These are phyloP conservation scores for Aspergillus ellipticus DNA, from an alignment of 495 filamentous ascomycete genomes.

Conservation along the genomic window DNA sequence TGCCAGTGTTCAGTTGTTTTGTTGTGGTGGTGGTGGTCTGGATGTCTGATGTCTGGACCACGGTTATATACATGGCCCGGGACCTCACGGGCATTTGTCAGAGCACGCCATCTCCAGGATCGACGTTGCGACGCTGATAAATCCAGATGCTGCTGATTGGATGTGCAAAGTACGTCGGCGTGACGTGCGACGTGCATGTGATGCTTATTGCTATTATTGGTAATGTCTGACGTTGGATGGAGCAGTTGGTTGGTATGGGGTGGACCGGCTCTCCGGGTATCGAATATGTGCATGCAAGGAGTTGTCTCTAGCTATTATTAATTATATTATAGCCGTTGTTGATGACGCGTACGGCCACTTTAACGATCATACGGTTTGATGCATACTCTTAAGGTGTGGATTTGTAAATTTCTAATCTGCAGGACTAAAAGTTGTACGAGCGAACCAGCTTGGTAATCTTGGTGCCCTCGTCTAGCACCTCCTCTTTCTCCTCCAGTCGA, in stretches of 20 bases:
- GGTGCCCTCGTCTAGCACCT: slow-evolving; percentile 57
- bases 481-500: slow-evolving; percentile 54
- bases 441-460: slow-evolving; percentile 53
- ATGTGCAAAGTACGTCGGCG: background rate
- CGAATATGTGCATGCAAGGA: no score
- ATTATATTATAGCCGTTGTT: no score
- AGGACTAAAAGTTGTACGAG: slow-evolving; percentile 6
- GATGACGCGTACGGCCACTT: no score
- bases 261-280: no score
- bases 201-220: background rate
- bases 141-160: background rate
- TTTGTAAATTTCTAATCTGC: background rate
- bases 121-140: slow-evolving; percentile 9
- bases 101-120: slow-evolving; percentile 13
- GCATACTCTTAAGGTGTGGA: no score
- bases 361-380: no score
- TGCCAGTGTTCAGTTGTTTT: slow-evolving; percentile 6
- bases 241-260: no score
- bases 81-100: slow-evolving; percentile 7
- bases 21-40: background rate
- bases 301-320: no score
- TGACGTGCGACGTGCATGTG: background rate
- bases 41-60: background rate
- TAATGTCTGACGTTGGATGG: no score
- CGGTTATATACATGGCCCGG: background rate